These are phyloP conservation scores for Termitomyces heimii DNA, from an alignment of 768 basidiomycete species.

Conservation along the genomic window DNA sequence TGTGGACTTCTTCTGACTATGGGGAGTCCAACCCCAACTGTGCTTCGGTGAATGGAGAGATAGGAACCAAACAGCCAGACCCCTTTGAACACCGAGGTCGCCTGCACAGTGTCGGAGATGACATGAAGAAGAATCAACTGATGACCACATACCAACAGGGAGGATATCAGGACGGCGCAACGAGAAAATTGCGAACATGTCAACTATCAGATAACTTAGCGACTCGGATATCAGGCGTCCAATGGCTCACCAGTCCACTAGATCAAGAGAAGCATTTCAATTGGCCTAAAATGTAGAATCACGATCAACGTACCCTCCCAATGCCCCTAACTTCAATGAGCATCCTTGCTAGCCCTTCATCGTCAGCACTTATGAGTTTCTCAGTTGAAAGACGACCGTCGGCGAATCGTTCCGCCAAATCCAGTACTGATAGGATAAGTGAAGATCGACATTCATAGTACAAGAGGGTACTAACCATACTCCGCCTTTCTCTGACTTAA, in stretches of 20 bases:
- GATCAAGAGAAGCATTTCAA: conserved; percentile 4
- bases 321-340: conserved; percentile 77
- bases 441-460: not conserved
- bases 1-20: conserved; percentile 31
- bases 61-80: conserved; percentile 63
- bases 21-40: conserved; percentile 41
- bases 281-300: not conserved
- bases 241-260: conserved; percentile 57
- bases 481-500: conserved; percentile 84
- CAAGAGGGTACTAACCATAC: conserved; percentile 53
- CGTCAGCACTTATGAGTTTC: conserved; percentile 62
- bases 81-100: conserved; percentile 81
- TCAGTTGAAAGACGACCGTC: conserved; percentile 74
- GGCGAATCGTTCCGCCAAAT: conserved; percentile 73
- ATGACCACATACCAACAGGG: conserved; percentile 25
- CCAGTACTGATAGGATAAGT: conserved; percentile 45
- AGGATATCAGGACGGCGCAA: conserved; percentile 80
- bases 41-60: conserved; percentile 51
- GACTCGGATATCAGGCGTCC: not conserved
- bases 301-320: conserved; percentile 49
- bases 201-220: conserved; percentile 38
- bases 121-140: not conserved
- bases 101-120: conserved; percentile 32
- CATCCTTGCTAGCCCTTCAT: conserved; percentile 72
- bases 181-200: conserved; percentile 92